Evolutionary conservation across 352 stramenopile genomes (phyloP), one percentile per base, ranked within the genome.

Genomic region (Globisporangium canariense): DNA sequence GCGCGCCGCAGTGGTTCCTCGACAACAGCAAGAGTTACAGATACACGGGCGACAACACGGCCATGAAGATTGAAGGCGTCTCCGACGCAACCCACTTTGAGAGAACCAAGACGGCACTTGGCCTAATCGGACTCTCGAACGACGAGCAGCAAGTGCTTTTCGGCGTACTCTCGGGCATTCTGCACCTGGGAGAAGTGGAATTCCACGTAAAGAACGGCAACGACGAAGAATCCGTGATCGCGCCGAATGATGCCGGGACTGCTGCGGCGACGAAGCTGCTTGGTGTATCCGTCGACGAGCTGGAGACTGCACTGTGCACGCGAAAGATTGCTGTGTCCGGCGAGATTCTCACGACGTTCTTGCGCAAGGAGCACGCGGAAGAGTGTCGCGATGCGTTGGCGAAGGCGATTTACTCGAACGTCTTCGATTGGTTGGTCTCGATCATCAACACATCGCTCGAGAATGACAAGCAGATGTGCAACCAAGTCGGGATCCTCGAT

Each of bases 401-500:
- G 0, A 99, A 98, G 78, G 82, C 97, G 45, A 91, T 98, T 46
- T 99, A 99, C 73, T 96, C 90, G 3, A 96, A 94, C 63, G 66
- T 99, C 11, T 99, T 99, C 67, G 78, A 98, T 62, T 99, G 96
- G 96, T 76, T 99, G 16, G 96, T 99, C 41, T 76, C 87, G 40
- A 83, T 72, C 30, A 91, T 95, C 68, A 95, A 95, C 58, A 70
- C 64, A 10, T 96, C 86, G 16, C 67, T 94, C 6, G 74, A 84
- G 18, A 81, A 86, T 46, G 82, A 91, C 59, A 70, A 58, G 20
- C 68, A 75, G 13, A 87, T 83, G 70, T 60, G 60, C 58, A 66
- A 90, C 25, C 77, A 90, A 51, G 78, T 98, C 18, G 92, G 93
- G 9, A 93, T 98, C 58, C 78, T 98, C 30, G 93, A 98, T 70